A percentile compares a stretch with the other conserved stretches of the same genome.
These are phyloP conservation scores for Microcera coccophila DNA, from an alignment of 2,329 filamentous ascomycete genomes.

Conservation along the genomic window DNA sequence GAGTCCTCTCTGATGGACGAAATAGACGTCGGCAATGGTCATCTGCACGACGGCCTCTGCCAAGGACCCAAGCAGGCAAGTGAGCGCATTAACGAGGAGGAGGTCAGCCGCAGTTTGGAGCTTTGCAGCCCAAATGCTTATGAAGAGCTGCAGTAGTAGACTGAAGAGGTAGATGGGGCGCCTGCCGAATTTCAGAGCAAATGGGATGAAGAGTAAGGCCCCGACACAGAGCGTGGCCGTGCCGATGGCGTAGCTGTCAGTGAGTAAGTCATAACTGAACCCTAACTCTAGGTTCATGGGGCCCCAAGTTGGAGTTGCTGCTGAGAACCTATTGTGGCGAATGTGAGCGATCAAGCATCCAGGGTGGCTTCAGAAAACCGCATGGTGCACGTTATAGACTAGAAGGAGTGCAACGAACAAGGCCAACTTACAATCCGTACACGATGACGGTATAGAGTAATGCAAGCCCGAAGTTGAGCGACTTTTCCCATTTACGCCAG, in stretches of 20 bases:
- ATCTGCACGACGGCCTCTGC: slow-evolving; percentile 44
- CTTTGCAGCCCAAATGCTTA: slow-evolving; percentile 8
- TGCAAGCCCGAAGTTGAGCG: too few species aligned
- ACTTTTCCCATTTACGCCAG: too few species aligned
- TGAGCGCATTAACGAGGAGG: slow-evolving; percentile 33
- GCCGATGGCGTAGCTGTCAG: slow-evolving; percentile 42
- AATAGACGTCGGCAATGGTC: slow-evolving; percentile 46
- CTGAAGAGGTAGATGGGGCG: slow-evolving; percentile 40
- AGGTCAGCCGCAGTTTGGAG: slow-evolving; percentile 4
- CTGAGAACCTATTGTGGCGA: slow-evolving; percentile 1
- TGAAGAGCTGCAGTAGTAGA: background rate
- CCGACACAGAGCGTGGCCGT: slow-evolving; percentile 41
- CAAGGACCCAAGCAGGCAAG: slow-evolving; percentile 23
- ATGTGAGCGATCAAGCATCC: slow-evolving; percentile 1
- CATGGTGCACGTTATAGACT: background rate
- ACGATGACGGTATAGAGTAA: too few species aligned
- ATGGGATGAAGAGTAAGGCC: slow-evolving; percentile 40
- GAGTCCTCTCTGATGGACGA: slow-evolving; percentile 43
- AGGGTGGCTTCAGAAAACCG: background rate
- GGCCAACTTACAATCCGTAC: too few species aligned
- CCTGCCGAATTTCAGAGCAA: slow-evolving; percentile 44
- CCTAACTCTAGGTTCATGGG: slow-evolving; percentile 40
- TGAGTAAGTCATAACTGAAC: slow-evolving; percentile 39
- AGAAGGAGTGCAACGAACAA: slow-evolving; percentile 5
- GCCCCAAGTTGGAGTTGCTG: slow-evolving; percentile 33